These are phyloP conservation scores for Carex scoparia DNA, from an alignment of 176 grass and related monocot species.

Conservation along the genomic window DNA sequence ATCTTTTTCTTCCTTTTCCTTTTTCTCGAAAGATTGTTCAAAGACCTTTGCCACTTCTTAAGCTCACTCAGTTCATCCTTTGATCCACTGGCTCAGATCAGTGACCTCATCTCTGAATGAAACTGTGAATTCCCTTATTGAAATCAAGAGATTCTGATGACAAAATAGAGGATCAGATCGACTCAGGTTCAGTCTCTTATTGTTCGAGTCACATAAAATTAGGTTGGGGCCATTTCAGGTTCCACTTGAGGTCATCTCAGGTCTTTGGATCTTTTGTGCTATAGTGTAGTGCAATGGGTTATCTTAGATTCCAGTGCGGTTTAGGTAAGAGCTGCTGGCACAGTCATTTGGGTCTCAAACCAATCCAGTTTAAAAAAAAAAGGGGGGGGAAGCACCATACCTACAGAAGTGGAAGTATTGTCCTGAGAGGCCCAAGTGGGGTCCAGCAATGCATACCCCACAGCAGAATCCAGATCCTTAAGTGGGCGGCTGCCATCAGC, in stretches of 20 bases:
- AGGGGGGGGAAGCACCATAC: constrained; percentile 29
- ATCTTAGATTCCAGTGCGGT: not conserved
- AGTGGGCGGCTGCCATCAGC: constrained; percentile 75
- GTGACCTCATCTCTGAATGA: not conserved
- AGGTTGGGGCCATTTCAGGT: not conserved
- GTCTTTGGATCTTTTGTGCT: not conserved
- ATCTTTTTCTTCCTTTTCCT: not conserved
- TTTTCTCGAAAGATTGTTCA: not conserved
- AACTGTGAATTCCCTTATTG: not conserved
- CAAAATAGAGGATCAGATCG: not conserved
- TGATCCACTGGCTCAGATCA: not conserved
- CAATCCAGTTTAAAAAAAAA: not conserved
- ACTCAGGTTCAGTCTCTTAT: not conserved
- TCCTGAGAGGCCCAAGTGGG: constrained; percentile 95
- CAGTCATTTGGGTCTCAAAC: constrained; percentile 13
- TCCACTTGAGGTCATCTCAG: not conserved
- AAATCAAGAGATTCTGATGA: not conserved
- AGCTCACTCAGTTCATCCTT: not conserved
- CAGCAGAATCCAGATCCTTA: constrained; percentile 92
- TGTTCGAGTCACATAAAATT: not conserved
- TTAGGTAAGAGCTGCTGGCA: not conserved
- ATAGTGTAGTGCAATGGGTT: not conserved
- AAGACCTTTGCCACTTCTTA: not conserved
- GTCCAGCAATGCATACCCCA: constrained; percentile 88
- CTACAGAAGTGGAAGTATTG: constrained; percentile 85